Conservation (phyloP, 805 yeast genomes). For the Candida germanica region DNA sequence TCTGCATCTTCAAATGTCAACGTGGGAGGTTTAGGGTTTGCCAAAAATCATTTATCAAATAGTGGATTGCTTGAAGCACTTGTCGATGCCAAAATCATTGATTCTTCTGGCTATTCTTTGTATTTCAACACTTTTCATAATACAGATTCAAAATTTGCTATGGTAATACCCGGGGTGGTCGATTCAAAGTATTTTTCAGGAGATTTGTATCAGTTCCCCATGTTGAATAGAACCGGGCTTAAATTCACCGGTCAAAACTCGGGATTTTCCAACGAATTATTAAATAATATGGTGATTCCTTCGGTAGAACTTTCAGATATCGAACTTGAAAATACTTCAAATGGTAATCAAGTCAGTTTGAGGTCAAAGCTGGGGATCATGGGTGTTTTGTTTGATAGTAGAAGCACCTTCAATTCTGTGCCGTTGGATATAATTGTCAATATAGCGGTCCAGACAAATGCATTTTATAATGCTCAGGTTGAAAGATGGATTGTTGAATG, state of each 20-base stretch:
- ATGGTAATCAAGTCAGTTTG: constrained; percentile 36
- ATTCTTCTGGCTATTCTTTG: constrained; percentile 32
- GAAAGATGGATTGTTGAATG: constrained; percentile 65
- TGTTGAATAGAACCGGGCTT: constrained; percentile 41
- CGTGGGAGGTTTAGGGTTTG: constrained; percentile 37
- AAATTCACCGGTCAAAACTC: constrained; percentile 34
- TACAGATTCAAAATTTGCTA: constrained; percentile 20
- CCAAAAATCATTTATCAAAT: constrained; percentile 20
- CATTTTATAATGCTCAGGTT: constrained; percentile 48
- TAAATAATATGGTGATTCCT: constrained; percentile 23
- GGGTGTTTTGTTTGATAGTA: constrained; percentile 60
- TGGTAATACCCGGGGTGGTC: constrained; percentile 57
- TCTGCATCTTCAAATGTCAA: constrained; percentile 19
- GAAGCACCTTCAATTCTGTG: constrained; percentile 46
- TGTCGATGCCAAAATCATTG: constrained; percentile 17
- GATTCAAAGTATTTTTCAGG: constrained; percentile 46
- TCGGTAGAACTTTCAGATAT: constrained; percentile 25
- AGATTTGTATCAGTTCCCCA: constrained; percentile 46
- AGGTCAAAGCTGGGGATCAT: constrained; percentile 26
- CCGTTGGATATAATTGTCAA: constrained; percentile 57
- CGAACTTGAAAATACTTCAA: constrained; percentile 23
- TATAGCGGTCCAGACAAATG: constrained; percentile 68
- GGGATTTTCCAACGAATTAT: constrained; percentile 11
- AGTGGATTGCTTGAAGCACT: constrained; percentile 29
- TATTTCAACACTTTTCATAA: constrained; percentile 21